A percentile compares a stretch with the other conserved stretches of the same genome.
These are phyloP conservation scores for Neurospora sp. DNA, from an alignment of 495 filamentous ascomycete species.

Conservation along the genomic window DNA sequence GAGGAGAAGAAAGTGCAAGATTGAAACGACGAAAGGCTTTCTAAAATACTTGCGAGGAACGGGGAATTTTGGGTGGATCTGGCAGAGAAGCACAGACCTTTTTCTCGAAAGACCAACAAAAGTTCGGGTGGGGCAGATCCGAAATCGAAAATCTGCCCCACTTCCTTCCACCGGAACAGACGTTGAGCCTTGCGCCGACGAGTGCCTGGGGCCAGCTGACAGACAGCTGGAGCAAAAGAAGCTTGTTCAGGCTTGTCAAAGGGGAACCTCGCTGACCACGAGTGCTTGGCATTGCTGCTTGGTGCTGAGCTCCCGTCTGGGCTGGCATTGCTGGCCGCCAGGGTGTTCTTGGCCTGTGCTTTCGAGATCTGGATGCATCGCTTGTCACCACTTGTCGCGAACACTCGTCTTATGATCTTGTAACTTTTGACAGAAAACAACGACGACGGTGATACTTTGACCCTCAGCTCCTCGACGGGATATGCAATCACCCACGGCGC, in stretches of 20 bases:
- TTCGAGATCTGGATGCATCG: not conserved
- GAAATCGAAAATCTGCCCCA: not conserved
- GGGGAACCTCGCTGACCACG: not conserved
- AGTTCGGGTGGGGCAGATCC: not conserved
- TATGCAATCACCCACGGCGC: not conserved
- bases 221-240: not conserved
- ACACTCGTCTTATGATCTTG: not conserved
- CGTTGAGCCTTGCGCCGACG: not conserved
- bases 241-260: not conserved
- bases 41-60: not conserved
- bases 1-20: conserved; percentile 14
- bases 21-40: not conserved
- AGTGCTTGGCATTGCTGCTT: conserved; percentile 2
- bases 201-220: not conserved
- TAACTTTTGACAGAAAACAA: not conserved
- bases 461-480: not conserved
- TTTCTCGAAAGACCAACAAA: not conserved
- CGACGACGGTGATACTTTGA: not conserved
- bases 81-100: not conserved
- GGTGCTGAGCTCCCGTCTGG: not conserved
- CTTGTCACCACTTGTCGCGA: not conserved
- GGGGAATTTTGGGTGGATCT: not conserved
- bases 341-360: not conserved
- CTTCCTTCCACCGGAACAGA: not conserved
- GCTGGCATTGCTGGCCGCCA: not conserved